Evolutionary conservation across 2,329 filamentous ascomycete species (phyloP).

Genomic region (Diaporthe vexans): DNA sequence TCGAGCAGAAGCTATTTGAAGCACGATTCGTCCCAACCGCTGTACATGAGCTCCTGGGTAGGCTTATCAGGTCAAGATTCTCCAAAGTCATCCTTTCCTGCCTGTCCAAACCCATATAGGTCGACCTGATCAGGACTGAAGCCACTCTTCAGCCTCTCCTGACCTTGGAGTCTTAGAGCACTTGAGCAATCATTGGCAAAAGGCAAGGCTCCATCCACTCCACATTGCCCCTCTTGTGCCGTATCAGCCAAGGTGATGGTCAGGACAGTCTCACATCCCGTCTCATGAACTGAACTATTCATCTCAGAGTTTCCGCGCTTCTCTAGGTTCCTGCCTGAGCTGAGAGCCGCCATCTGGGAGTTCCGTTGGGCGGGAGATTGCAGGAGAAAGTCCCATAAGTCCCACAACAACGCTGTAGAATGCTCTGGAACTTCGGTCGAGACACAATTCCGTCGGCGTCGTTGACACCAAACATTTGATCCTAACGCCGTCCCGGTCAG

Average conservation of each 20-base stretch:
- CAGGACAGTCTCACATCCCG: not conserved
- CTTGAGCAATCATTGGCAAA: not conserved
- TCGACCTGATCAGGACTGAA: not conserved
- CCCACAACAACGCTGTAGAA: no score
- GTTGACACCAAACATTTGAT: not conserved
- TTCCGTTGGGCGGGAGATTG: not conserved
- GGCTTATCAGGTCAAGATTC: no score
- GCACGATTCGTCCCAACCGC: not conserved
- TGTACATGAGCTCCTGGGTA: not conserved
- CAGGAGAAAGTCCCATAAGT: not conserved
- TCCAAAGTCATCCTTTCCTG: not conserved
- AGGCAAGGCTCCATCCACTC: not conserved
- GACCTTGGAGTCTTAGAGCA: not conserved
- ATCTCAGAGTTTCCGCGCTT: not conserved
- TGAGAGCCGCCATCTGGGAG: not conserved
- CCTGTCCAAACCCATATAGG: not conserved
- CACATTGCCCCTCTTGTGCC: not conserved
- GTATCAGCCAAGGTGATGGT: not conserved
- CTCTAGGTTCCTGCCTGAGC: not conserved
- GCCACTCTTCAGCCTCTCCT: not conserved
- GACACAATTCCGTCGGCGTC: not conserved
- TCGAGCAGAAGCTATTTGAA: not conserved
- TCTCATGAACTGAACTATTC: not conserved
- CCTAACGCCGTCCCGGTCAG: not conserved
- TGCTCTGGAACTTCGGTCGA: not conserved